Evolutionary conservation across 805 yeast genomes (phyloP), one percentile per base, ranked within the genome.

Genomic region (Cyberlindnera mycetangii): DNA sequence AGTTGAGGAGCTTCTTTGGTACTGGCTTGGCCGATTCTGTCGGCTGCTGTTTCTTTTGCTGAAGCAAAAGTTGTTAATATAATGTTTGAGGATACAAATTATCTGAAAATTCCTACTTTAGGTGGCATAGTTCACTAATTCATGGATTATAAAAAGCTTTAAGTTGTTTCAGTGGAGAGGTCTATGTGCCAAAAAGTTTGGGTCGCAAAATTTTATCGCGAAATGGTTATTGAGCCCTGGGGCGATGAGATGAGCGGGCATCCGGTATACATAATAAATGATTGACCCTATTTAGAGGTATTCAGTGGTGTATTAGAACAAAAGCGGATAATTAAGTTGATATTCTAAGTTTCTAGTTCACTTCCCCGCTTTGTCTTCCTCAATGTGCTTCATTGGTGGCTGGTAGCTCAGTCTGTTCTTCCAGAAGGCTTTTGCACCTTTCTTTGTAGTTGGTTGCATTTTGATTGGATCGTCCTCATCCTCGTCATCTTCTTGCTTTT

Each of bases 1-100:
- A 74, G 54, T 72, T 72, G 36, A 49, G 30, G 32, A 42, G 37
- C 44, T 42, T 46, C 37, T 36, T 32, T 20, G 45, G 40, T 12
- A 24, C 35, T 28, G 43, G 42, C 30, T 41, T 40, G 15, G 16
- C 16, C 28, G 33, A 19, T 14, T 28, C 36, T 14, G 37, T 16
- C 32, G 21, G 30, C 17, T 37, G 39, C 20, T 25, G 39, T 38
- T 47, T 44, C 39, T 47, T 43, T 25, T 40, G 37, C 17, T 30
- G 33, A 10, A 16, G 11, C 4, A 4, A 3, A 28, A 5, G 16
- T 38, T 17, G 32, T 44, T 39, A 16, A 34, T 36, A 18, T 17
- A 35, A 22, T 43, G 32, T 31, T 17, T 11, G 7, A 3, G 5
- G 4, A 15, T 16, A 15, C 7, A 3, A 30, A n/a, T 3, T n/a